Evolutionary conservation across 2,329 filamentous ascomycete genomes (phyloP), one percentile per base, ranked within the genome.

Genomic region (Ascochyta pisi): DNA sequence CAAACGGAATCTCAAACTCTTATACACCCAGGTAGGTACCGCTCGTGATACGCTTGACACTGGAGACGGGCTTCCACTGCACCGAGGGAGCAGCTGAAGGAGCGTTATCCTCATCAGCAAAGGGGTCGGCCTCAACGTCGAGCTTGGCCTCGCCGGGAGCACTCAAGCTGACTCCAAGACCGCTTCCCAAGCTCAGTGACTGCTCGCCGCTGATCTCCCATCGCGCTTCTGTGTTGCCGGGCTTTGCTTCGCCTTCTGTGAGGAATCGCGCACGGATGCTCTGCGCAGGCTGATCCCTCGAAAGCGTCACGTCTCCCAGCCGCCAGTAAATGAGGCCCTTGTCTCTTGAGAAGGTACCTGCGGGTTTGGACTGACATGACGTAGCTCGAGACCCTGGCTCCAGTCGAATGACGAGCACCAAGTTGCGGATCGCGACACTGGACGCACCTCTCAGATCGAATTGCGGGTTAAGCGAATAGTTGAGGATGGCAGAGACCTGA

Each of bases 191-290:
- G 3, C 67, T 76, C 7, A 71, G 61, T 15, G 78, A 77, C 29
- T 83, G 77, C 35, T 83, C 79, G 2, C 79, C 83, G 23, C 57
- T 67, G 22, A 89, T 79, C 72, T 96, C 92, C 87, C 93, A 97
- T 52, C 88, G 83, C 0, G 91, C 91, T 73, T 99, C 94, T 8
- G 96, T 84, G 50, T 86, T 87, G 0, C 92, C 92, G 5, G 90
- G 85, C 60, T 86, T 86, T 0, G 90, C 86, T 47, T 86, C 82
- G 23, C 85, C 86, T 31, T 93, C 89, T 0, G 90, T 91, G 23
- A 88, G 79, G 65, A 99, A 90, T 3, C 92, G 86, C 56, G 92
- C 95, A 6, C 96, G 87, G 54, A 97, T 86, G 77, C 92, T 94
- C 67, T 89, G 84, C 62, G 86, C 83, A 33, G 79, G 74, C 29